Base-by-base conservation (phyloP, 1,284 basidiomycete genomes). In the Cronartium ribicola region DNA sequence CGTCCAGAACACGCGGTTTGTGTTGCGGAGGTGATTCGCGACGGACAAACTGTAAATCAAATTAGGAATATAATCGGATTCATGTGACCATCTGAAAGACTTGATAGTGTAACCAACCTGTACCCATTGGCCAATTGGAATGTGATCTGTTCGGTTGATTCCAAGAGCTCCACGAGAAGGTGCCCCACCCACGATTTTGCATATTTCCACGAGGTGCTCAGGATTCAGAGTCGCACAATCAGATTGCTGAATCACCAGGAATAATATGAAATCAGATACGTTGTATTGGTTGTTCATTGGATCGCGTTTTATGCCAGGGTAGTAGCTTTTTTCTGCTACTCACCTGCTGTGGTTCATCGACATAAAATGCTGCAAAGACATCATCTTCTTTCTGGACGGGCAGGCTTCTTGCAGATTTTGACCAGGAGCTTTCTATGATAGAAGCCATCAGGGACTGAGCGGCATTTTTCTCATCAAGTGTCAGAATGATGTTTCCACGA, bases 401-500 rank as follows among this genome's bases (percentile, higher is more conserved):
- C 17, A 40, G 37, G 10, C 17, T 62, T 36, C 29, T 14, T n/a
- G 7, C 29, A 8, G 29, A 10, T 7, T 2, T 62, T 7, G 5
- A 40, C 29, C 39, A 1, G 7, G 60, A 62, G 39, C n/a, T 17
- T 62, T 62, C 1, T 37, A 17, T 44, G 51, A 72, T 72, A 17
- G 63, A 11, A 3, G 62, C 29, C 14, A 72, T 37, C 8, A 72
- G 70, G 22, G 37, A 36, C 14, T 57, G n/a, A n/a, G 70, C 55
- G 5, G 70, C 70, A 17, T 57, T 59, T 44, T 66, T 39, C 37
- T 63, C 43, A 37, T 72, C 51, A 48, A 72, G 43, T 3, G 48
- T 66, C 39, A 72, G 22, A 13, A 72, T 72, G 37, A 72, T 72
- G 43, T 72, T 72, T 41, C 70, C 70, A 39, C 64, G 41, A n/a